Evolutionary conservation across 2,329 filamentous ascomycete species (phyloP), one percentile per base, ranked within the genome.

Genomic region (Cladosporium sp.): DNA sequence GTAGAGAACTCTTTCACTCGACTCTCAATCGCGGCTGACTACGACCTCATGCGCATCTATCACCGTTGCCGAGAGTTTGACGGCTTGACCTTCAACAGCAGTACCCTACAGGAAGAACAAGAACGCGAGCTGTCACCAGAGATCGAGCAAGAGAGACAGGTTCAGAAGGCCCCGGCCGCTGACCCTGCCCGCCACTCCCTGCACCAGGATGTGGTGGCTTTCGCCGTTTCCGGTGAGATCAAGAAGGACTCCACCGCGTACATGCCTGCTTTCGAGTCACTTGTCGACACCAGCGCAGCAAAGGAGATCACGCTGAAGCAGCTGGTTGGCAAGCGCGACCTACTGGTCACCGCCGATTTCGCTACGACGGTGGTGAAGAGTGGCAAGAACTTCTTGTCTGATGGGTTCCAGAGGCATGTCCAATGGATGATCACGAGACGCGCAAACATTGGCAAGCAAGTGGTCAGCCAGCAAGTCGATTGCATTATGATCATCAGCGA

Each of bases 121-220:
- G 89, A 92, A 72, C 81, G 89, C 0, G 90, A 92, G 68, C 78
- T 92, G 0, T 81, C 86, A 0, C 87, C 87, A 0, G 89, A 92
- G 67, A 82, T 86, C 0, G 86, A 92, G 69, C 77, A 84, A 30
- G 86, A 92, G 70, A 78, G 82, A 0, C 78, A 90, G 59, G 63
- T 72, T 0, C 79, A 90, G 68, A 79, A 78, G 1, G 85, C 87
- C 0, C 71, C 74, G 0, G 65, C 74, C 0, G 78, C 79, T 0
- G 44, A 70, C 0, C 80, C 87, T 0, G 71, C 68, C 0, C 1
- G 10, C 0, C 85, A 89, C 55, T 2, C 0, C 0, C 12, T 88
- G 0, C 81, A 87, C 61, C 12, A 65, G 0, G 76, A 83, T 38
- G 62, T 91, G 0, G 4, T 26, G 0, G 4, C 44, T 0, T 83